Percentiles rank a stretch among this genome's conserved stretches.
These are phyloP conservation scores for Chlorella sp. DNA, from an alignment of 139 green algal species.

Conservation along the genomic window DNA sequence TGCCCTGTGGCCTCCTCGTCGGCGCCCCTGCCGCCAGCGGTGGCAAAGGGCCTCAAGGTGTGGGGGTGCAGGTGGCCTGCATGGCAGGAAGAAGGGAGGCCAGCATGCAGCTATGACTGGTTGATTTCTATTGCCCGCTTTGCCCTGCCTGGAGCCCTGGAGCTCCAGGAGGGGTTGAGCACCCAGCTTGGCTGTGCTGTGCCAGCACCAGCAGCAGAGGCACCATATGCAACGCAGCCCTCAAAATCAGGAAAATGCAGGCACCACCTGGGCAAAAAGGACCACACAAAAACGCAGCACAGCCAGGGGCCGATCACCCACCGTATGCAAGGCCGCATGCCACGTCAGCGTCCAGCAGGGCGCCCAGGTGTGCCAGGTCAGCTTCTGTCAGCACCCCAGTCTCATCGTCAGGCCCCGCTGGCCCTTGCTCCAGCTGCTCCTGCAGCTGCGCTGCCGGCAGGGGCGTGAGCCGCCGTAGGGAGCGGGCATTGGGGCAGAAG, in stretches of 20 bases:
- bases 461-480: slow-evolving; percentile 8
- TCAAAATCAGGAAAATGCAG: background rate
- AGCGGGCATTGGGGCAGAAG: slow-evolving; percentile 28
- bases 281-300: background rate
- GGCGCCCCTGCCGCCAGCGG: background rate
- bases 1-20: background rate
- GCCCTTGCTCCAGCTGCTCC: background rate
- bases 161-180: background rate
- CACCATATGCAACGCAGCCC: background rate
- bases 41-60: slow-evolving; percentile 4
- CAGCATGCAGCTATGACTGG: no score
- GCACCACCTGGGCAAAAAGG: background rate
- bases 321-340: slow-evolving; percentile 21
- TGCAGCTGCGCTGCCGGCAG: background rate
- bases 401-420: background rate
- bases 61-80: slow-evolving; percentile 28
- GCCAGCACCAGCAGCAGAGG: no score
- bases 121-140: no score
- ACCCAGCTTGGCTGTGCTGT: no score
- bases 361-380: slow-evolving; percentile 12
- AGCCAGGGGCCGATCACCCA: background rate
- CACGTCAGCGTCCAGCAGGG: slow-evolving; percentile 16
- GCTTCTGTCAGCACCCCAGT: background rate
- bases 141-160: no score
- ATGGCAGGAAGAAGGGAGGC: background rate